Conservation (phyloP, 2,329 filamentous ascomycete species). For the Paecilomyces formosus region DNA sequence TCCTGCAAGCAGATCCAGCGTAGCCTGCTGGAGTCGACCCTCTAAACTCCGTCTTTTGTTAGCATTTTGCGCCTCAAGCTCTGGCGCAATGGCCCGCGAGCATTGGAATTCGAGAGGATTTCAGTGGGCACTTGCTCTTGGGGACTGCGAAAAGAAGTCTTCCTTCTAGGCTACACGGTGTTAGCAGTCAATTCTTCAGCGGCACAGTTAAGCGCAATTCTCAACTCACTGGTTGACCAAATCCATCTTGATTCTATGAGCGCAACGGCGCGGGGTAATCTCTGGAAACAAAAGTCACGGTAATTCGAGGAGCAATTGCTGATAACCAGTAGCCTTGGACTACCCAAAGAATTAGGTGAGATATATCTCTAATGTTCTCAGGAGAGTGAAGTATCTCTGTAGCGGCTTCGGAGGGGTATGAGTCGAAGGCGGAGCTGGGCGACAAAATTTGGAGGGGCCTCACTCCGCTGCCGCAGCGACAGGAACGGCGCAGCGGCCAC, state of each 20-base stretch:
- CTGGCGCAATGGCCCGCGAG: background rate
- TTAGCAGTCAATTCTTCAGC: slow-evolving; percentile 18
- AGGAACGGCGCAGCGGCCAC: background rate
- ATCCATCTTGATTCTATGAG: slow-evolving; percentile 42
- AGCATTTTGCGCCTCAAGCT: background rate
- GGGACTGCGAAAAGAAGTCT: slow-evolving; percentile 95
- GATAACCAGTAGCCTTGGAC: background rate
- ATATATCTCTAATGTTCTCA: background rate
- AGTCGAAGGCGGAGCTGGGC: background rate
- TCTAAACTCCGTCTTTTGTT: slow-evolving; percentile 45
- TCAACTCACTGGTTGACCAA: slow-evolving; percentile 53
- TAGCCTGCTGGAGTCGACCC: slow-evolving; percentile 82
- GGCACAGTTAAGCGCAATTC: background rate
- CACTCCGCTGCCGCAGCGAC: background rate
- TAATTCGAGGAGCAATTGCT: background rate
- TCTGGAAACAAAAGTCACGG: background rate
- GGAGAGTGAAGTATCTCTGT: background rate
- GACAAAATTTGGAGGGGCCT: background rate
- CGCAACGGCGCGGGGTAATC: slow-evolving; percentile 13
- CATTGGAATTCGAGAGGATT: slow-evolving; percentile 4
- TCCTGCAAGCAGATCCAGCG: slow-evolving; percentile 83
- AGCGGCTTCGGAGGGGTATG: background rate
- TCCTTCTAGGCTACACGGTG: slow-evolving; percentile 66
- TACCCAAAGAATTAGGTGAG: background rate
- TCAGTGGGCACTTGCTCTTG: slow-evolving; percentile 64